Evolutionary conservation across 1,284 basidiomycete genomes (phyloP).

Genomic region (Apiotrichum montevideense): DNA sequence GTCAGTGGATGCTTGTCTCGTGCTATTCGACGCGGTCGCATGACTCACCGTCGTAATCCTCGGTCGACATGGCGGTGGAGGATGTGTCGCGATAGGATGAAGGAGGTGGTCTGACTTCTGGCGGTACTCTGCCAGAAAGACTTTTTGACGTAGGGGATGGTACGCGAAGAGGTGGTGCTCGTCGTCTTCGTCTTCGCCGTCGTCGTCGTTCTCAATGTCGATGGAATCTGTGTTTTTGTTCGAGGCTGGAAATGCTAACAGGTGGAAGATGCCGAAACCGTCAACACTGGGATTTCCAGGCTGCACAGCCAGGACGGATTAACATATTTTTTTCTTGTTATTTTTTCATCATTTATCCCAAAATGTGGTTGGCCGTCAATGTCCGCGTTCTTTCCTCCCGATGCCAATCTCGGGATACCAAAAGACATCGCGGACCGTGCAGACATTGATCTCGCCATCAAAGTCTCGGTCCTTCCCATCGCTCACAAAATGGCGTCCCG

Average conservation of each 20-base stretch:
- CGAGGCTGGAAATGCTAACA: background rate
- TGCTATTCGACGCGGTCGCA: background rate
- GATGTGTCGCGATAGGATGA: background rate
- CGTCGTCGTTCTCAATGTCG: background rate
- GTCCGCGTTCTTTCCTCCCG: no score
- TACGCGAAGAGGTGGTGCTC: background rate
- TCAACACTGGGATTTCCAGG: background rate
- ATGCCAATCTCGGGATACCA: no score
- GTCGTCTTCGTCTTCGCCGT: background rate
- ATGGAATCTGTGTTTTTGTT: background rate
- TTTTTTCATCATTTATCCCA: slow-evolving; percentile 23
- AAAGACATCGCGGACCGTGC: background rate
- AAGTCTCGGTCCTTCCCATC: background rate
- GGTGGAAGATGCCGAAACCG: background rate
- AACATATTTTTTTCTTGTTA: background rate
- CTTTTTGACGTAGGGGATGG: background rate
- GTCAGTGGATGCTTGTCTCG: background rate
- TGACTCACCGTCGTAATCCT: slow-evolving; percentile 46
- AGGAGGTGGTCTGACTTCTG: no score
- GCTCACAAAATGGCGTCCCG: slow-evolving; percentile 8
- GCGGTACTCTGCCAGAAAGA: background rate
- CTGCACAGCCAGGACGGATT: background rate
- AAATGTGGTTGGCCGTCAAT: no score
- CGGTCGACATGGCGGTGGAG: slow-evolving; percentile 37
- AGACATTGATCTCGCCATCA: no score